These are phyloP conservation scores for Actinidia arguta DNA, from an alignment of 179 eudicot species.

Conservation along the genomic window DNA sequence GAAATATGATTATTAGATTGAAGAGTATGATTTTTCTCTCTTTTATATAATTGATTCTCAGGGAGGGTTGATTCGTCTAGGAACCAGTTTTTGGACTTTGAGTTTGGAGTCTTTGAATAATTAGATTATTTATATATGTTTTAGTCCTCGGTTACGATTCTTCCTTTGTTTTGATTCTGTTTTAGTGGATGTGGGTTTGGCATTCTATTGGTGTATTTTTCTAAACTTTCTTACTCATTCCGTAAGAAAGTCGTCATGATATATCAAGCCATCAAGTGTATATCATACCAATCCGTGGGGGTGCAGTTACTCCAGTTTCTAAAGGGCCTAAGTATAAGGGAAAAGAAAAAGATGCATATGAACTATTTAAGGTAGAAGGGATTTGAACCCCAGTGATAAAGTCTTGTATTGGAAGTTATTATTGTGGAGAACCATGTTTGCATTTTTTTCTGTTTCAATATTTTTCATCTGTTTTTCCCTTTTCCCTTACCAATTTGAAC, in stretches of 20 bases:
- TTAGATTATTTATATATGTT: background rate
- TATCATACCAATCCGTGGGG: too few species aligned
- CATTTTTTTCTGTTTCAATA: background rate
- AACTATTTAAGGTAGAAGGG: too few species aligned
- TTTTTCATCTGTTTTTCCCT: too few species aligned
- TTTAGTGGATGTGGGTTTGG: background rate
- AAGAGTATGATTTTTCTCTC: too few species aligned
- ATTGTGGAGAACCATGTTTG: background rate
- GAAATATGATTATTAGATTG: background rate
- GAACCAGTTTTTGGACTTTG: background rate
- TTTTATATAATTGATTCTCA: background rate
- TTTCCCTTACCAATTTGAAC: background rate
- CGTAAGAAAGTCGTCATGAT: background rate
- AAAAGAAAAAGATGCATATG: too few species aligned
- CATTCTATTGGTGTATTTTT: background rate
- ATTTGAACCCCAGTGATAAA: too few species aligned
- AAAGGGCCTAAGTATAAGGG: too few species aligned
- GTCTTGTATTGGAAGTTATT: background rate
- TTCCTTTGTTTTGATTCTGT: background rate
- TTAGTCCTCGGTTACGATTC: background rate
- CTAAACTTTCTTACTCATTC: background rate
- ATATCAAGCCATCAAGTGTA: too few species aligned
- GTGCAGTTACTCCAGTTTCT: too few species aligned
- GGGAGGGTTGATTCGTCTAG: background rate
- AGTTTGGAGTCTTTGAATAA: background rate